Evolutionary conservation across 768 basidiomycete species (phyloP).

Genomic region (Cystoderma amianthinum): DNA sequence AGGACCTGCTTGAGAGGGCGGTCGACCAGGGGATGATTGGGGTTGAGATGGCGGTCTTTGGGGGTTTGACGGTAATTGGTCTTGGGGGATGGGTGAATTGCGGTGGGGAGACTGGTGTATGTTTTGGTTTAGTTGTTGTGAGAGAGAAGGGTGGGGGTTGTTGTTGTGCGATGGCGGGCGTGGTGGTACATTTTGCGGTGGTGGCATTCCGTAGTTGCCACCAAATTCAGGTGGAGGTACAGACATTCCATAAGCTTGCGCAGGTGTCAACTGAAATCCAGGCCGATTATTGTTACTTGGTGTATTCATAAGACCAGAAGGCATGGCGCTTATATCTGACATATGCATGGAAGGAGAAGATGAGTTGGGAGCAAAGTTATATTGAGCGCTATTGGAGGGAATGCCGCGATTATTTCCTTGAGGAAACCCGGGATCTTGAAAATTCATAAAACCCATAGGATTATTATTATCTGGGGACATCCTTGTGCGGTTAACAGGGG

Average conservation of each 20-base stretch:
- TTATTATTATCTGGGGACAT: slow-evolving; percentile 38
- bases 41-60: slow-evolving; percentile 59
- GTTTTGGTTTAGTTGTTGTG: slow-evolving; percentile 6
- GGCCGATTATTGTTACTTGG: slow-evolving; percentile 32
- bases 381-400: slow-evolving; percentile 24
- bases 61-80: slow-evolving; percentile 37
- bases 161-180: slow-evolving; percentile 32
- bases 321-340: slow-evolving; percentile 34
- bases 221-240: not conserved
- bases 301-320: slow-evolving; percentile 24
- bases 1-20: slow-evolving; percentile 41
- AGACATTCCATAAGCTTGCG: slow-evolving; percentile 25
- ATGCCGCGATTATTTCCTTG: slow-evolving; percentile 25
- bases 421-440: slow-evolving; percentile 21
- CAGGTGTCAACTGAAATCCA: slow-evolving; percentile 49
- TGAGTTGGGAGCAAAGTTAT: slow-evolving; percentile 37
- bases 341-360: slow-evolving; percentile 45
- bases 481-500: slow-evolving; percentile 30
- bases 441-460: slow-evolving; percentile 33
- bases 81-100: slow-evolving; percentile 8
- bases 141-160: slow-evolving; percentile 6
- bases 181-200: slow-evolving; percentile 24
- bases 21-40: slow-evolving; percentile 38
- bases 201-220: slow-evolving; percentile 25
- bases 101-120: slow-evolving; percentile 34